These are phyloP conservation scores for Poa pratensis DNA, from an alignment of 176 grass and related monocot species.

Conservation along the genomic window DNA sequence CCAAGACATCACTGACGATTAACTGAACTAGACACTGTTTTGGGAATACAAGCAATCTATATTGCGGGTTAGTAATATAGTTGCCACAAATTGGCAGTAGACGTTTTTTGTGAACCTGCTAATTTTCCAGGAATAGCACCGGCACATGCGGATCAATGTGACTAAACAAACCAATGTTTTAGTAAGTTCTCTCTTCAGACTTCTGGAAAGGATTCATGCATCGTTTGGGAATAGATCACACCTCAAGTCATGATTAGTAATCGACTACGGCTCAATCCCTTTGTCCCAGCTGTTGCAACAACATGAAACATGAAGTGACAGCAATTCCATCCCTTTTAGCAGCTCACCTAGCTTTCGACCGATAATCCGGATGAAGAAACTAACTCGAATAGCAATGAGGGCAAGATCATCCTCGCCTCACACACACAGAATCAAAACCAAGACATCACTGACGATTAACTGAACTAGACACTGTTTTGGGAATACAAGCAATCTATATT, in stretches of 20 bases:
- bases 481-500: not conserved
- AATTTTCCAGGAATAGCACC: conserved; percentile 20
- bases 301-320: not conserved
- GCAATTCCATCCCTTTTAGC: conserved; percentile 20
- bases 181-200: not conserved
- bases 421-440: not conserved
- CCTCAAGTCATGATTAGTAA: not conserved
- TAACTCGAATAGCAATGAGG: not conserved
- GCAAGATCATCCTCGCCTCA: not conserved
- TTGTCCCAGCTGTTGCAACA: not conserved
- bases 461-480: not conserved
- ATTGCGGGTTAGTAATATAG: not conserved
- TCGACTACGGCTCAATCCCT: not conserved
- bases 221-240: not conserved
- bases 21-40: not conserved
- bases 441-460: not conserved
- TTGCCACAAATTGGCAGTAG: not conserved
- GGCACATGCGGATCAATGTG: too few species aligned
- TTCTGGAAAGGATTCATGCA: not conserved
- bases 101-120: not conserved
- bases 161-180: too few species aligned
- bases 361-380: not conserved
- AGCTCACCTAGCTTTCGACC: not conserved
- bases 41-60: not conserved
- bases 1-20: not conserved